These are phyloP conservation scores for Flammula alnicola DNA, from an alignment of 1,284 basidiomycete species.

Conservation along the genomic window DNA sequence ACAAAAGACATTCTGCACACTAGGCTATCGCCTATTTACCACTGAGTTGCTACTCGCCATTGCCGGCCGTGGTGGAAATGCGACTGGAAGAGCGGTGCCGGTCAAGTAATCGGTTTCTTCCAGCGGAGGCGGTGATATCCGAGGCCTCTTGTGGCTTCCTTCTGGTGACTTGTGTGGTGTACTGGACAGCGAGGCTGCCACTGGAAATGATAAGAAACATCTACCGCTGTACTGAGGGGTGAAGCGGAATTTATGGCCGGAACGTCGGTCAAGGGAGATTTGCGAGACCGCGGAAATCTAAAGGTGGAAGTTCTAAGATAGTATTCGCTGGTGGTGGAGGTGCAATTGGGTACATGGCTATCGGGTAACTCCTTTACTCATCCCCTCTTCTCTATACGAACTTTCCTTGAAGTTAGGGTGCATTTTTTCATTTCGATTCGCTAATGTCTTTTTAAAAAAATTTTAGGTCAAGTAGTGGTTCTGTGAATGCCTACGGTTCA, in stretches of 20 bases:
- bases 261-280: constrained; percentile 83
- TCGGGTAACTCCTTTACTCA: constrained; percentile 67
- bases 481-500: constrained; percentile 86
- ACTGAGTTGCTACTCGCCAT: constrained; percentile 85
- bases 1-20: constrained; percentile 58
- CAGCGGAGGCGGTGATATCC: constrained; percentile 67
- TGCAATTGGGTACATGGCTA: constrained; percentile 66
- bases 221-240: constrained; percentile 53
- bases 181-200: constrained; percentile 26
- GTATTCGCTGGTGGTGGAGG: constrained; percentile 46
- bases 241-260: constrained; percentile 94
- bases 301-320: constrained; percentile 71
- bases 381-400: constrained; percentile 4
- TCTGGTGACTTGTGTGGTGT: constrained; percentile 21
- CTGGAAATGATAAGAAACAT: constrained; percentile 31
- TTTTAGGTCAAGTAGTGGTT: constrained; percentile 85
- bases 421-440: not conserved
- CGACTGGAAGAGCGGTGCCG: constrained; percentile 90
- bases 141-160: constrained; percentile 76
- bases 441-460: constrained; percentile 14
- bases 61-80: constrained; percentile 83
- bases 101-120: constrained; percentile 84
- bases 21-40: constrained; percentile 64
- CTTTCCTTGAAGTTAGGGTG: not conserved
- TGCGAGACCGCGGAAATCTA: constrained; percentile 84